These are phyloP conservation scores for Xanthoconium stramineum DNA, from an alignment of 768 basidiomycete genomes.

Conservation along the genomic window DNA sequence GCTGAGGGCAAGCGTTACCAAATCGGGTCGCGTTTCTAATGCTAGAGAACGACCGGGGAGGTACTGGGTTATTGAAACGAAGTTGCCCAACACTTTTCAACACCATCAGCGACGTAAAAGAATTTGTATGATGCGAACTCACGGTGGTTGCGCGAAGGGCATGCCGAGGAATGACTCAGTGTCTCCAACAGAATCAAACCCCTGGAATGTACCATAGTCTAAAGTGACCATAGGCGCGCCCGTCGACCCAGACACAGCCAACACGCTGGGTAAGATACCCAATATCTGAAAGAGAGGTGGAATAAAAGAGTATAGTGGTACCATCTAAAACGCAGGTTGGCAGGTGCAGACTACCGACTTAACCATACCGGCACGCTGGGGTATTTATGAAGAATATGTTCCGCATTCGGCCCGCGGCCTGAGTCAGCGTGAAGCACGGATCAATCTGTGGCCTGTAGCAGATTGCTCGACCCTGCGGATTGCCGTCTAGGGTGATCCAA, in stretches of 20 bases:
- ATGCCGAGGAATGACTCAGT: neutral
- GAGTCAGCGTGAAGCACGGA: no score
- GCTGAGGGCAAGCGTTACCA: constrained; percentile 42
- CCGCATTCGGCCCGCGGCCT: no score
- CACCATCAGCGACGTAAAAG: neutral
- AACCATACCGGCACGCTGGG: no score
- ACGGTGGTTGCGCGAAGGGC: constrained; percentile 2
- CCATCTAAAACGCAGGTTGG: neutral
- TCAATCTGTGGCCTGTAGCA: no score
- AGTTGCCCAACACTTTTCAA: constrained; percentile 14
- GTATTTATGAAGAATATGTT: no score
- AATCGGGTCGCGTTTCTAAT: neutral
- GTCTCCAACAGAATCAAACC: constrained; percentile 4
- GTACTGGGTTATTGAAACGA: constrained; percentile 16
- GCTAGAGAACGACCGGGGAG: neutral
- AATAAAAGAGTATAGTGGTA: neutral
- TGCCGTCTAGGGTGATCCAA: no score
- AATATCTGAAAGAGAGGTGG: neutral
- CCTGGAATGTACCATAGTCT: constrained; percentile 19
- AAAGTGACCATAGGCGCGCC: constrained; percentile 9
- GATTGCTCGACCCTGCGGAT: no score
- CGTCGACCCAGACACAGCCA: neutral
- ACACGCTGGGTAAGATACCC: neutral
- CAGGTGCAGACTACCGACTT: neutral
- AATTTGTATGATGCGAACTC: neutral